Evolutionary conservation across 768 basidiomycete species (phyloP).

Genomic region (Boletus rufocinnamomeus): DNA sequence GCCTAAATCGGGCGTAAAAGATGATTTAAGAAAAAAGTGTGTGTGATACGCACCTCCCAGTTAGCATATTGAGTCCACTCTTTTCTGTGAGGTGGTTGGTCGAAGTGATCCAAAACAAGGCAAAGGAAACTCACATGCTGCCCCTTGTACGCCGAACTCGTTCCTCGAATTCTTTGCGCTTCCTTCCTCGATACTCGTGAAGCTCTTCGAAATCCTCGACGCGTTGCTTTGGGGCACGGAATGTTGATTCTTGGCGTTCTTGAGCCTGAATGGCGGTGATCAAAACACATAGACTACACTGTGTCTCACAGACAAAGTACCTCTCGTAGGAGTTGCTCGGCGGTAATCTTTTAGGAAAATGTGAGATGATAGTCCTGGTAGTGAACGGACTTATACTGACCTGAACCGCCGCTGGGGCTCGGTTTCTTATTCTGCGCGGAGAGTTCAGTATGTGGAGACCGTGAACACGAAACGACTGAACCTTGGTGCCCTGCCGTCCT

Average conservation of each 20-base stretch:
- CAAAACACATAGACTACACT: not conserved
- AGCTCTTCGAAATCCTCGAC: slow-evolving; percentile 95
- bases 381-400: slow-evolving; percentile 42
- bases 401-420: slow-evolving; percentile 92
- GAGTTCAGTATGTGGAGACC: slow-evolving; percentile 2
- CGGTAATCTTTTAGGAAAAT: slow-evolving; percentile 73
- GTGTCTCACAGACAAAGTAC: slow-evolving; percentile 39
- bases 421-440: slow-evolving; percentile 82
- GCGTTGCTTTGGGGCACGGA: slow-evolving; percentile 90
- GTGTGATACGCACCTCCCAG: slow-evolving; percentile 62
- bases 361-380: slow-evolving; percentile 12
- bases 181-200: slow-evolving; percentile 88
- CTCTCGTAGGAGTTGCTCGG: slow-evolving; percentile 96
- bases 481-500: slow-evolving; percentile 82
- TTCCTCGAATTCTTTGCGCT: slow-evolving; percentile 93
- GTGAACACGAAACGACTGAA: slow-evolving; percentile 32
- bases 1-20: slow-evolving; percentile 49
- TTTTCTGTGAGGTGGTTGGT: slow-evolving; percentile 49
- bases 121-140: slow-evolving; percentile 60
- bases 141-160: slow-evolving; percentile 77
- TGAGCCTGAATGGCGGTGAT: slow-evolving; percentile 63
- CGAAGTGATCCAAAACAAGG: not conserved
- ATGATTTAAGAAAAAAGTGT: not conserved
- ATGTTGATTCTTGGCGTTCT: slow-evolving; percentile 92
- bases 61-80: slow-evolving; percentile 88